phyloP scores from a whole-genome alignment of 2,329 filamentous ascomycete species.

The Emmonsia crescens region DNA sequence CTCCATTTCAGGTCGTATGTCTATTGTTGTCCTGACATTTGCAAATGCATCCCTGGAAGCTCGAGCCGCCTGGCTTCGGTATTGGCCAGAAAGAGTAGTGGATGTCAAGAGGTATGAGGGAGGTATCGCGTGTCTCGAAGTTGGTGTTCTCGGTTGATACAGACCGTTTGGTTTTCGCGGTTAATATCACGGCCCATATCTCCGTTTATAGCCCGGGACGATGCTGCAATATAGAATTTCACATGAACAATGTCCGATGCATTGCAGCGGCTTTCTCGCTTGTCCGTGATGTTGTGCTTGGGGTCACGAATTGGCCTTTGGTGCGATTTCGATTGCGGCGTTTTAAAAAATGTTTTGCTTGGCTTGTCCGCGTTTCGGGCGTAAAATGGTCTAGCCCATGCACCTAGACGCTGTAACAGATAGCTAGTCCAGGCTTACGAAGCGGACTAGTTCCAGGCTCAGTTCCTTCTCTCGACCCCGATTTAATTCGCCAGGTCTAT shows the following conservation, averaged over 20 bases:
- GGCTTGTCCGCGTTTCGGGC: neutral
- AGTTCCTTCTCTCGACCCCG: neutral
- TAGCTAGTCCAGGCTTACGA: neutral
- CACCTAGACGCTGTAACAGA: neutral
- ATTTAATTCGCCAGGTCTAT: neutral
- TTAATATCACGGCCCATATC: neutral
- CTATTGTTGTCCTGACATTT: neutral
- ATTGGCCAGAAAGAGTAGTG: neutral
- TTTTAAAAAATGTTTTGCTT: neutral
- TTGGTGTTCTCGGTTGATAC: neutral
- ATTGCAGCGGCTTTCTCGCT: neutral
- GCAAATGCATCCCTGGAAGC: neutral
- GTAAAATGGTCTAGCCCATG: too few species aligned
- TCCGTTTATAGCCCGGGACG: neutral
- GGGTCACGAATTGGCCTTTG: neutral
- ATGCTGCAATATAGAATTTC: neutral
- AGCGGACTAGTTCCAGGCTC: neutral
- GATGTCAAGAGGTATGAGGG: neutral
- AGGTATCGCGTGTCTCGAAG: neutral
- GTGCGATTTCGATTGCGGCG: neutral
- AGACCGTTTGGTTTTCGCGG: neutral
- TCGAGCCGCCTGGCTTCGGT: neutral
- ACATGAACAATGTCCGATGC: neutral
- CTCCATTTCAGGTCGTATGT: neutral
- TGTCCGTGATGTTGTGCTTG: neutral